Evolutionary conservation across 345 rosid species (phyloP).

Genomic region (Pugionium cornutum): DNA sequence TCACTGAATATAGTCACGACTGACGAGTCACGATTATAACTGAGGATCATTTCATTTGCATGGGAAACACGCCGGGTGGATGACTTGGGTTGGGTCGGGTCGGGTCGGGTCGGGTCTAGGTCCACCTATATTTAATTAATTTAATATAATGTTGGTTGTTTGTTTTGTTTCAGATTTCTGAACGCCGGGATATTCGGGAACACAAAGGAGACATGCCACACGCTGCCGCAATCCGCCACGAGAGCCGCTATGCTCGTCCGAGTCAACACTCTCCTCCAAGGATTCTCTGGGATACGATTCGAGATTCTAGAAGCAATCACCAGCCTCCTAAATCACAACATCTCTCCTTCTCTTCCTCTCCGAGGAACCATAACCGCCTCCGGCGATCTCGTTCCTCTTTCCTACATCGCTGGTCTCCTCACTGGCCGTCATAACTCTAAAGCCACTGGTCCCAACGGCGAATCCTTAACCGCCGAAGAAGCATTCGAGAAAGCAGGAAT

Average conservation of each 20-base stretch:
- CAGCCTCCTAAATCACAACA: slow-evolving; percentile 55
- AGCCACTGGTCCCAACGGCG: slow-evolving; percentile 58
- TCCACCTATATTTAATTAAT: not conserved
- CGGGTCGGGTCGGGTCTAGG: not conserved
- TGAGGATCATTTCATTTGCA: slow-evolving; percentile 27
- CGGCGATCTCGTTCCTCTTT: slow-evolving; percentile 75
- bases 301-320: slow-evolving; percentile 74
- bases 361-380: slow-evolving; percentile 75
- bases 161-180: slow-evolving; percentile 49
- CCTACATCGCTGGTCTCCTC: slow-evolving; percentile 64
- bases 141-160: not conserved
- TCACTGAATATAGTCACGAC: slow-evolving; percentile 28
- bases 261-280: slow-evolving; percentile 72
- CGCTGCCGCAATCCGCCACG: slow-evolving; percentile 57
- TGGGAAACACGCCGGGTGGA: slow-evolving; percentile 27
- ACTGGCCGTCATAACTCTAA: slow-evolving; percentile 66
- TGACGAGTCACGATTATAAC: too few species aligned
- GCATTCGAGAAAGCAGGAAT: slow-evolving; percentile 60
- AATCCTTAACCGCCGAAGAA: slow-evolving; percentile 40
- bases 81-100: slow-evolving; percentile 1
- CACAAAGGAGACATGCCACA: slow-evolving; percentile 59
- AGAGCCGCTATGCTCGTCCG: slow-evolving; percentile 80
- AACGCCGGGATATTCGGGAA: slow-evolving; percentile 72
- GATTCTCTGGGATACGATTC: slow-evolving; percentile 72
- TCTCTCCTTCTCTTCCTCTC: slow-evolving; percentile 71